phyloP scores from a whole-genome alignment of 257 asterid genomes.

The Solanum megistacrolobum region DNA sequence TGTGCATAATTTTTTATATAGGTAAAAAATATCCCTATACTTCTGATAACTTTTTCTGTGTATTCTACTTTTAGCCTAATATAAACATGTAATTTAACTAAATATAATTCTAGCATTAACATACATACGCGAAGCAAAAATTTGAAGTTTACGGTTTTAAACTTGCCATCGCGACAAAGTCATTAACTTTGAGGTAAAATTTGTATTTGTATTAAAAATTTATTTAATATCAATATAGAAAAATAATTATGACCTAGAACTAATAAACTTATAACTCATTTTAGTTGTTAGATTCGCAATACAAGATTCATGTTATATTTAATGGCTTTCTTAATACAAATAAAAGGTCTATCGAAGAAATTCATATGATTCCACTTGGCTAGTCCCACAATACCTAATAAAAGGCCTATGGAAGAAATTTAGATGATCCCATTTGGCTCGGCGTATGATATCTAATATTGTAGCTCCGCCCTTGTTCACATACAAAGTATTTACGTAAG shows the following conservation, averaged over 20 bases:
- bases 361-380: too few relatives aligned
- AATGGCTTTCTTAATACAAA: background rate
- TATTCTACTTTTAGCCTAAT: background rate
- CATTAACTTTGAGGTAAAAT: background rate
- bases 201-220: background rate
- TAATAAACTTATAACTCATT: background rate
- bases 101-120: background rate
- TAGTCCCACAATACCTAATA: background rate
- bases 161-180: background rate
- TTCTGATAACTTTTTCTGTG: background rate
- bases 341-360: background rate
- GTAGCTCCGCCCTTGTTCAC: background rate
- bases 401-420: background rate
- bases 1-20: background rate
- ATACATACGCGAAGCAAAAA: background rate
- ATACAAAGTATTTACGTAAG: background rate
- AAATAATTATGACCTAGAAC: background rate
- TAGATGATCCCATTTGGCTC: background rate
- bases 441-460: background rate
- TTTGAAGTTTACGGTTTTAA: background rate
- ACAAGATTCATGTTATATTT: too few relatives aligned
- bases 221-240: background rate
- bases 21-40: background rate
- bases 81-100: background rate
- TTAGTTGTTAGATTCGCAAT: background rate